phyloP scores from a whole-genome alignment of 441 rosid genomes.

The Isatis lusitanica region DNA sequence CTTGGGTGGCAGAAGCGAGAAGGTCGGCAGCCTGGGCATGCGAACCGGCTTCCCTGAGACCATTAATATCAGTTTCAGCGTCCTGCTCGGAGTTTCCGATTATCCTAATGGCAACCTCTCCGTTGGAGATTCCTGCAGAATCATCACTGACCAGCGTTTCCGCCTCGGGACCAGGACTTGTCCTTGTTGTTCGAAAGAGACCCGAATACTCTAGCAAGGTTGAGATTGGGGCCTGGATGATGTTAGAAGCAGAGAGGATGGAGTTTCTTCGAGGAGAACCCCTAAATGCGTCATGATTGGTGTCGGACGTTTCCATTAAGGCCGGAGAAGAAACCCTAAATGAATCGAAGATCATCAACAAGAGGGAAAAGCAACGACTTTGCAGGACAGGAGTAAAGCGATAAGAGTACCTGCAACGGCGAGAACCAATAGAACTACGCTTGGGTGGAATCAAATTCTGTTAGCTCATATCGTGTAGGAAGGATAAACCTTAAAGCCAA shows the following conservation, averaged over 20 bases:
- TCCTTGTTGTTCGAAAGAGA: constrained; percentile 61
- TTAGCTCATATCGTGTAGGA: constrained; percentile 20
- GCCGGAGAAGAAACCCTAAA: constrained; percentile 54
- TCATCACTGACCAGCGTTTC: constrained; percentile 54
- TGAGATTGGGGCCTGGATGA: constrained; percentile 86
- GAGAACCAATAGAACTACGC: constrained; percentile 45
- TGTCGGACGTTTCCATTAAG: constrained; percentile 70
- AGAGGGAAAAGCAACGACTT: not conserved
- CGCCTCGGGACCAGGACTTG: constrained; percentile 51
- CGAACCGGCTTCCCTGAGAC: constrained; percentile 51
- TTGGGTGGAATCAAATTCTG: constrained; percentile 19
- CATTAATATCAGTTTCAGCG: constrained; percentile 49
- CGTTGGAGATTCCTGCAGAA: constrained; percentile 47
- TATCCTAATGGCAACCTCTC: constrained; percentile 94
- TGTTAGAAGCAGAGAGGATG: constrained; percentile 71
- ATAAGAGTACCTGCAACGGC: constrained; percentile 58
- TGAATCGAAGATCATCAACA: constrained; percentile 11
- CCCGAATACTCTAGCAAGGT: constrained; percentile 92
- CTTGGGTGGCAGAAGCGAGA: constrained; percentile 15
- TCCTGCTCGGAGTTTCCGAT: constrained; percentile 79
- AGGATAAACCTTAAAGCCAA: constrained; percentile 18
- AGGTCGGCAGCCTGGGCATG: constrained; percentile 47
- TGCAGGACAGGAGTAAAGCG: not conserved
- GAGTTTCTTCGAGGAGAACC: constrained; percentile 68
- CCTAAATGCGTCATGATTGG: constrained; percentile 60